A percentile compares a stretch with the other conserved stretches of the same genome.
These are phyloP conservation scores for Colletotrichum musicola DNA, from an alignment of 2,329 filamentous ascomycete species.

Conservation along the genomic window DNA sequence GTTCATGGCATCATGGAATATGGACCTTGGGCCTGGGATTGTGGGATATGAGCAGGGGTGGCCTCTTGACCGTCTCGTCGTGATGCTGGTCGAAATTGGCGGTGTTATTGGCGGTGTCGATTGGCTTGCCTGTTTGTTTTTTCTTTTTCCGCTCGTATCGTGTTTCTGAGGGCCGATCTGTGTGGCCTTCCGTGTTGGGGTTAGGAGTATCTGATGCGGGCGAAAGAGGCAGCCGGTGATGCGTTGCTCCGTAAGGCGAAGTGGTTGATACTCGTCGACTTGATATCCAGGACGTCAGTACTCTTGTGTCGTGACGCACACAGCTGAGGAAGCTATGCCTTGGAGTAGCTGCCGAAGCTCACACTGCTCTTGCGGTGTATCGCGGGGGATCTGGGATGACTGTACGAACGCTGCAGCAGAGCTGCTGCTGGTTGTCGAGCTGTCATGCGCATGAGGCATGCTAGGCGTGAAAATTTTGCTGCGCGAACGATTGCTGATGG, in stretches of 20 bases:
- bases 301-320: too few species aligned
- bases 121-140: neutral
- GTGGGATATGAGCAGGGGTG: constrained; percentile 1
- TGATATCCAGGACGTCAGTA: too few species aligned
- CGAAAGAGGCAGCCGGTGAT: too few species aligned
- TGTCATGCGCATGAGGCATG: constrained; percentile 21
- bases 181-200: too few species aligned
- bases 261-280: too few species aligned
- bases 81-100: constrained; percentile 5
- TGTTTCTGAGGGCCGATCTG: constrained; percentile 2
- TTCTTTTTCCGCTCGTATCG: constrained; percentile 11
- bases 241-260: too few species aligned
- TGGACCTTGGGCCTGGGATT: constrained; percentile 5
- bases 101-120: constrained; percentile 20
- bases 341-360: too few species aligned
- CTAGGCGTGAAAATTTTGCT: constrained; percentile 34
- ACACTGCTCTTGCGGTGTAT: neutral
- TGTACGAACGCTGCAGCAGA: neutral
- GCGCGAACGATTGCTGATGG: constrained; percentile 1
- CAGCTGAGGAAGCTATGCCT: too few species aligned
- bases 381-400: neutral
- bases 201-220: neutral
- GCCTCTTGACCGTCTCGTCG: neutral
- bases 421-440: neutral
- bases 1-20: constrained; percentile 5